Percentiles rank a stretch among this genome's conserved stretches.
phyloP scores from a whole-genome alignment of 257 asterid species.

The Lycium ferocissimum region DNA sequence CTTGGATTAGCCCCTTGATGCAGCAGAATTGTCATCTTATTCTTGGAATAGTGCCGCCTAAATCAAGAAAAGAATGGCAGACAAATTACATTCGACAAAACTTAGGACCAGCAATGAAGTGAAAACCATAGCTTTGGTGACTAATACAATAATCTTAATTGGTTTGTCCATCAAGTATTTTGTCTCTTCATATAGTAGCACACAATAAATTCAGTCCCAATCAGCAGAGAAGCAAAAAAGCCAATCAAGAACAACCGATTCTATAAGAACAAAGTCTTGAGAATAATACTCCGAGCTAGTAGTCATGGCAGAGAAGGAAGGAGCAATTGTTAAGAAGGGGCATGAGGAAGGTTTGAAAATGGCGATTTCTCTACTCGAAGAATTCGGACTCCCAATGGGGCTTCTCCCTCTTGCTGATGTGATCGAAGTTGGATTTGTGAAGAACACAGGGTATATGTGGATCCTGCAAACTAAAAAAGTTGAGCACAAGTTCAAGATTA shows the following conservation, averaged over 20 bases:
- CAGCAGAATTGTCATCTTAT: not conserved
- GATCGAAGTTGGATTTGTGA: constrained; percentile 70
- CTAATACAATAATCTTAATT: constrained; percentile 47
- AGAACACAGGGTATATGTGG: constrained; percentile 76
- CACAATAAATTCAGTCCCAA: not conserved
- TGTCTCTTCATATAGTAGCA: constrained; percentile 32
- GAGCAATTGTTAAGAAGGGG: constrained; percentile 60
- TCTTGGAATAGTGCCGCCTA: not conserved
- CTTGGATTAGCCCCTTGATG: not conserved
- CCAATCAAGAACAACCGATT: not conserved
- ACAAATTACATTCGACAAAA: not conserved
- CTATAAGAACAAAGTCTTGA: not conserved
- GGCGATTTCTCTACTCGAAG: constrained; percentile 64
- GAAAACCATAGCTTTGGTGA: constrained; percentile 31
- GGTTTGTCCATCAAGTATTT: constrained; percentile 42
- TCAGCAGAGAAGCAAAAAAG: not conserved
- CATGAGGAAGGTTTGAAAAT: constrained; percentile 63
- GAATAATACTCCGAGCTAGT: not conserved
- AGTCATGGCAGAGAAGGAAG: constrained; percentile 73
- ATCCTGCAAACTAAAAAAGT: constrained; percentile 64
- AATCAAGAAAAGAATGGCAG: not conserved
- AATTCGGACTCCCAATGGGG: constrained; percentile 70
- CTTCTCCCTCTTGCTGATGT: constrained; percentile 75
- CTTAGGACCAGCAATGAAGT: not conserved
- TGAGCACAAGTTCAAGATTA: constrained; percentile 67